phyloP scores from a whole-genome alignment of 1,284 basidiomycete species.

The Pseudozyma thailandica region DNA sequence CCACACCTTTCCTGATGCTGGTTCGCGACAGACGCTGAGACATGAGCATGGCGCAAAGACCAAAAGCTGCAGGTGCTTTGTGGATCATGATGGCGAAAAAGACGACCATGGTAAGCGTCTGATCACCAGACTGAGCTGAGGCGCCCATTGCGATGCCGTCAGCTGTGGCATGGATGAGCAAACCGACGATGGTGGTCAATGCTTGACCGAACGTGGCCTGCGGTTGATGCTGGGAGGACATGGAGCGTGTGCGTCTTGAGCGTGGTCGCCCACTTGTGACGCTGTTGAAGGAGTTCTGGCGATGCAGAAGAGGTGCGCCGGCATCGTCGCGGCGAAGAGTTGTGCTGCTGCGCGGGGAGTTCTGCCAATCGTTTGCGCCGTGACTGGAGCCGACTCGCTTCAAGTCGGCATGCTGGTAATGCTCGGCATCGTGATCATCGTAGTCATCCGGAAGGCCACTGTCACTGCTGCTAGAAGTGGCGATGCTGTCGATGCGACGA shows the following conservation, averaged over 20 bases:
- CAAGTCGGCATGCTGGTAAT: conserved; percentile 22
- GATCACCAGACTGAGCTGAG: conserved; percentile 47
- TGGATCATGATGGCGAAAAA: conserved; percentile 65
- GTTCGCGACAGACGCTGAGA: conserved; percentile 40
- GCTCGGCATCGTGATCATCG: conserved; percentile 24
- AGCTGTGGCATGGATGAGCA: conserved; percentile 63
- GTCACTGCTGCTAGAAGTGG: conserved; percentile 41
- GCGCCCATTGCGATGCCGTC: conserved; percentile 67
- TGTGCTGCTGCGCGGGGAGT: conserved; percentile 22
- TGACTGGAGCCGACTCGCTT: conserved; percentile 15
- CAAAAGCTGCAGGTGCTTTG: conserved; percentile 66
- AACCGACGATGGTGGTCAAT: conserved; percentile 56
- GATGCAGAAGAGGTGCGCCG: conserved; percentile 22
- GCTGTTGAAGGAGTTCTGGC: conserved; percentile 18
- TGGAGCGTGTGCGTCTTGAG: conserved; percentile 7
- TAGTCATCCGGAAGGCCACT: conserved; percentile 37
- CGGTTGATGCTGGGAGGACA: conserved; percentile 1
- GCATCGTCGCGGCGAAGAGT: conserved; percentile 10
- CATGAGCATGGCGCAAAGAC: conserved; percentile 64
- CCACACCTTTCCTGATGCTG: conserved; percentile 54
- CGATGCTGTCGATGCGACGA: conserved; percentile 26
- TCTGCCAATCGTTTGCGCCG: conserved; percentile 12
- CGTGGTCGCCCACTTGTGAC: conserved; percentile 1
- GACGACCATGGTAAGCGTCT: conserved; percentile 60
- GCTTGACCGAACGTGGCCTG: conserved; percentile 38